Conservation (phyloP, 345 rosid genomes). For the Aquilaria yunnanensis region DNA sequence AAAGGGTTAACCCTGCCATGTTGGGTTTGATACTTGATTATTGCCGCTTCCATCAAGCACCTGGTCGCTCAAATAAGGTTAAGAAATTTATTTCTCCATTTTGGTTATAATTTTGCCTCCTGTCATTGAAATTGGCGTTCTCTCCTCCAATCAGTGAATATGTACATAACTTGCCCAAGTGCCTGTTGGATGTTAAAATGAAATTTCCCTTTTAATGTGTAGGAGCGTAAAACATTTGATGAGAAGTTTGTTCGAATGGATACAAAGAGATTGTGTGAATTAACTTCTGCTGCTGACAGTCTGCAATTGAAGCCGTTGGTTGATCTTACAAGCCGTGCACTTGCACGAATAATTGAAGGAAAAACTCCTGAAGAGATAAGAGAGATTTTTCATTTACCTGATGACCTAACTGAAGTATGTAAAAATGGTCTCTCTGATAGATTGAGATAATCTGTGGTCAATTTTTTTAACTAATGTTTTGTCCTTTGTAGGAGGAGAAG, state of each 20-base stretch:
- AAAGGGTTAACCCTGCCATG: conserved; percentile 50
- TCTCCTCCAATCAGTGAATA: background rate
- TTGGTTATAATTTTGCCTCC: conserved; percentile 2
- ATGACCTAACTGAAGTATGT: conserved; percentile 65
- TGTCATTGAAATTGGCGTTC: background rate
- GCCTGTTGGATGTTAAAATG: background rate
- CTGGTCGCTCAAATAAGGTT: conserved; percentile 65
- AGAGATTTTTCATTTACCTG: conserved; percentile 63
- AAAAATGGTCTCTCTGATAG: background rate
- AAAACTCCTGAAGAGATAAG: conserved; percentile 75
- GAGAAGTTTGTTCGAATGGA: conserved; percentile 67
- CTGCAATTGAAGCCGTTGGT: conserved; percentile 68
- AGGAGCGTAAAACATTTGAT: conserved; percentile 61
- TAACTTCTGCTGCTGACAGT: conserved; percentile 77
- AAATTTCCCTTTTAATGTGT: conserved; percentile 12
- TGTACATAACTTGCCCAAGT: background rate
- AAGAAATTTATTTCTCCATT: background rate
- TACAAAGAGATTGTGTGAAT: conserved; percentile 58
- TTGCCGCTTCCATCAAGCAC: conserved; percentile 61
- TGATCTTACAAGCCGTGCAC: conserved; percentile 74
- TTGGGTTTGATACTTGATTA: conserved; percentile 60
- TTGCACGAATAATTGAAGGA: conserved; percentile 67
- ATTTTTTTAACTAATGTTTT: conserved; percentile 14
- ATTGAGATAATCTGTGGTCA: conserved; percentile 1
- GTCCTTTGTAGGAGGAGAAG: conserved; percentile 49